Base-by-base conservation (phyloP, 495 filamentous ascomycete species). In the Aspergillus panamensis region DNA sequence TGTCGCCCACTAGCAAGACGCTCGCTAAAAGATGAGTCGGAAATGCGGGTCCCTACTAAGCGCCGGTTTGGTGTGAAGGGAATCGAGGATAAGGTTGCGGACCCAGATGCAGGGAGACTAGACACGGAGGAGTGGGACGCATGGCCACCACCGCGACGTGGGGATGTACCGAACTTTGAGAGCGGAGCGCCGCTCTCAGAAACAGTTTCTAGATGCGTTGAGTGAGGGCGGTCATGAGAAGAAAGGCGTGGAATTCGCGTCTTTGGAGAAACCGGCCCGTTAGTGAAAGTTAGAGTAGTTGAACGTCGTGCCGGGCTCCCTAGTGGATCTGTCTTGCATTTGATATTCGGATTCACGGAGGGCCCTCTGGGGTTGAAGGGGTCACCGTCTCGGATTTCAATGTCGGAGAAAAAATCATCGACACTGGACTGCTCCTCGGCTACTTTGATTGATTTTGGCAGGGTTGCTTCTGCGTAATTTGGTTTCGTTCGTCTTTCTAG, bases 291-390 rank as follows among this genome's bases (percentile, higher is more conserved):
- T 54, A 97, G 73, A 13, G 91, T 92, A 37, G 91, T 90, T 10
- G 91, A 83, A 42, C 80, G 77, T 62, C 90, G 87, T 48, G 86
- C 81, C 51, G 88, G 87, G 62, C 87, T 92, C 44, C 77, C 74
- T 60, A 86, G 81, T 45, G 82, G 79, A 57, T 79, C 69, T 60
- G 82, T 80, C 65, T 92, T 96, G 65, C 92, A 82, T 70, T 93
- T 93, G 58, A 98, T 81, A 63, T 98, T 97, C 48, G 90, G 91
- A 67, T 98, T 95, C n/a, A 96, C 73, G 9, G 88, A 89, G 14
- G 88, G 76, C 67, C 94, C 96, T 53, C 77, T 81, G 10, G 88
- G 82, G 62, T 88, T 83, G 62, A 97, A 92, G 13, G 89, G 80
- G 62, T 91, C 87, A 5, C 84, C 91, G 65, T 87, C 83, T 21